phyloP scores from a whole-genome alignment of 805 yeast genomes.

The Ogataea thermomethanolica region DNA sequence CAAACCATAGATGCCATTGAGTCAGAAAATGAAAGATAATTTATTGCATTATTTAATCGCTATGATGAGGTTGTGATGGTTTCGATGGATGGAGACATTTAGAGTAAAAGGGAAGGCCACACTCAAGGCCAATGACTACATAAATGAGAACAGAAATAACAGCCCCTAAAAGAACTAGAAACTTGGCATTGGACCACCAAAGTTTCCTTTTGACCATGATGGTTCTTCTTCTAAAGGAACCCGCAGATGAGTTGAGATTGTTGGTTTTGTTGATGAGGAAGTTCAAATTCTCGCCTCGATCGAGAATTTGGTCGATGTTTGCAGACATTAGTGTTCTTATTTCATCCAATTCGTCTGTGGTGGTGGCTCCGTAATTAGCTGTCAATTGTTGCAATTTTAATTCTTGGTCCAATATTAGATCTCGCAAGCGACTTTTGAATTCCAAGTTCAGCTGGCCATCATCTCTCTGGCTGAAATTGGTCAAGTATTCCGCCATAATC shows the following conservation, averaged over 20 bases:
- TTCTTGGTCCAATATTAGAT: constrained; percentile 54
- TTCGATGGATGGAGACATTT: constrained; percentile 36
- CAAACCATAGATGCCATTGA: constrained; percentile 10
- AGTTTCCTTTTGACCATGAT: constrained; percentile 56
- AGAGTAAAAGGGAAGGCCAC: constrained; percentile 51
- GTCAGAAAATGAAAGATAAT: constrained; percentile 5
- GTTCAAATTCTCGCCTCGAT: constrained; percentile 74
- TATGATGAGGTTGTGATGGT: constrained; percentile 25
- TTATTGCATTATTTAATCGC: background rate
- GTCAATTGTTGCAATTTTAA: constrained; percentile 40
- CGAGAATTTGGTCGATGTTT: constrained; percentile 66
- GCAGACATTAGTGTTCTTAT: constrained; percentile 68
- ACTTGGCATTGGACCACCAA: constrained; percentile 64
- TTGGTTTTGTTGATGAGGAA: constrained; percentile 77
- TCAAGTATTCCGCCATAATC: constrained; percentile 44
- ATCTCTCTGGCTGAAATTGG: constrained; percentile 20
- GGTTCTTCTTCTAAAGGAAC: constrained; percentile 67
- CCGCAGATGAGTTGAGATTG: constrained; percentile 60
- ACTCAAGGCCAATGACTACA: constrained; percentile 46
- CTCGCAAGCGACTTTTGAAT: constrained; percentile 54
- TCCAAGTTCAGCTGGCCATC: constrained; percentile 34
- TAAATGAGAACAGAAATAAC: constrained; percentile 37
- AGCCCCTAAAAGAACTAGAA: constrained; percentile 32
- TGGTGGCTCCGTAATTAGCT: constrained; percentile 31
- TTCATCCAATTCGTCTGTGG: constrained; percentile 55